Percentiles rank a stretch among this genome's conserved stretches.
Conservation (phyloP, 345 rosid genomes). For the Eucalyptus decipiens region DNA sequence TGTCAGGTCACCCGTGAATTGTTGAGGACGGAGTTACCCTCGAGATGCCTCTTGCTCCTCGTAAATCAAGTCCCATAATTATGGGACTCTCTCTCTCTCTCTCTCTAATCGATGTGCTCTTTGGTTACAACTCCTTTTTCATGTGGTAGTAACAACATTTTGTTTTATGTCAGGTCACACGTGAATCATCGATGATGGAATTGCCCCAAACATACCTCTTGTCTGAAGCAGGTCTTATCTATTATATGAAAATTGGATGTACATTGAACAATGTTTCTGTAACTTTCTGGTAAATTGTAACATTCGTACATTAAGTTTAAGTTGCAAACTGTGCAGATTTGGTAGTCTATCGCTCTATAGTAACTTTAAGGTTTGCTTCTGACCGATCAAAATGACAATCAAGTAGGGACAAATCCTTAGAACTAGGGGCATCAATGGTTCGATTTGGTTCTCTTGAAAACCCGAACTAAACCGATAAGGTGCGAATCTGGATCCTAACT, state of each 20-base stretch:
- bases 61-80: not conserved
- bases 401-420: not conserved
- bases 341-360: not conserved
- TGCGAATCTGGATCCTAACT: too few species aligned
- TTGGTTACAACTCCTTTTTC: not conserved
- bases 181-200: conserved; percentile 79
- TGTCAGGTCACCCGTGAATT: not conserved
- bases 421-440: not conserved
- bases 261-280: not conserved
- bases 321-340: not conserved
- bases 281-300: not conserved
- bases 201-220: conserved; percentile 84
- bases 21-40: not conserved
- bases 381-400: not conserved
- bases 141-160: not conserved
- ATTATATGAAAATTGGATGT: not conserved
- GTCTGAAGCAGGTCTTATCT: conserved; percentile 81
- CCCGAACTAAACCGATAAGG: too few species aligned
- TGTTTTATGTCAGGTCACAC: conserved; percentile 56
- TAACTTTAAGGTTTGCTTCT: not conserved
- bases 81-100: not conserved
- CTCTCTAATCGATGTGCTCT: not conserved
- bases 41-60: not conserved
- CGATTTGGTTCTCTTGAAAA: too few species aligned
- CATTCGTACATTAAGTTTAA: not conserved